Conservation (phyloP, 768 basidiomycete species). For the Hygrophoropsis aurantiaca region DNA sequence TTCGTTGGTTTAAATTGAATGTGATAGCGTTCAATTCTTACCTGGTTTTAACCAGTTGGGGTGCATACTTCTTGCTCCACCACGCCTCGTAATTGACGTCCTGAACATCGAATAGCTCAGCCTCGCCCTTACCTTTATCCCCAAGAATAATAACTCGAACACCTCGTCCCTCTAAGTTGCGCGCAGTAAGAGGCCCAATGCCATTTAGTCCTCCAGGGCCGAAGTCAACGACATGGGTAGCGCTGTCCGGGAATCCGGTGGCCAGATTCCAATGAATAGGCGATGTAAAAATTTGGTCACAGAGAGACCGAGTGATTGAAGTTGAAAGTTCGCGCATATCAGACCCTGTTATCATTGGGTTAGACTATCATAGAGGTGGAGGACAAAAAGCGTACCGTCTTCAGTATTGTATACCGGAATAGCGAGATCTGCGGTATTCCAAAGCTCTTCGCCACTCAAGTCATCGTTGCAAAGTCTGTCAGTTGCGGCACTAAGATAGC, state of each 20-base stretch:
- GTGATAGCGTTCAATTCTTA: constrained; percentile 33
- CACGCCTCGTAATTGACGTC: constrained; percentile 76
- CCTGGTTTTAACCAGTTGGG: constrained; percentile 87
- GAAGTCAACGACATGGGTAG: constrained; percentile 95
- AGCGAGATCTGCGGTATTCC: constrained; percentile 63
- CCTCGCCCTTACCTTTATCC: constrained; percentile 86
- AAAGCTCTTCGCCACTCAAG: constrained; percentile 75
- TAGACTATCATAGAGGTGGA: constrained; percentile 19
- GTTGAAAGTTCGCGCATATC: constrained; percentile 72
- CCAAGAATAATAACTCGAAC: constrained; percentile 87
- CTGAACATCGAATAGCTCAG: constrained; percentile 74
- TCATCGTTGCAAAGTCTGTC: constrained; percentile 78
- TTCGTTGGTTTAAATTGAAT: not conserved
- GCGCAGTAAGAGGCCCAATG: constrained; percentile 86
- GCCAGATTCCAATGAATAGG: constrained; percentile 94
- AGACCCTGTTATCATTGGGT: constrained; percentile 51
- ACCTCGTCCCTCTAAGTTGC: constrained; percentile 91
- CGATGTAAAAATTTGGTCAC: constrained; percentile 88
- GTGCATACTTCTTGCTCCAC: constrained; percentile 90
- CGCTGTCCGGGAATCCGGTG: constrained; percentile 83
- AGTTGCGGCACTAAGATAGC: constrained; percentile 72
- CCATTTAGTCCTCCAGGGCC: constrained; percentile 94
- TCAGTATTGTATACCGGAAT: constrained; percentile 94
- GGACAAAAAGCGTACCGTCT: constrained; percentile 59
- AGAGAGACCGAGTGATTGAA: constrained; percentile 84